phyloP scores from a whole-genome alignment of 805 yeast genomes.

The Jamesozyma hellenica region DNA sequence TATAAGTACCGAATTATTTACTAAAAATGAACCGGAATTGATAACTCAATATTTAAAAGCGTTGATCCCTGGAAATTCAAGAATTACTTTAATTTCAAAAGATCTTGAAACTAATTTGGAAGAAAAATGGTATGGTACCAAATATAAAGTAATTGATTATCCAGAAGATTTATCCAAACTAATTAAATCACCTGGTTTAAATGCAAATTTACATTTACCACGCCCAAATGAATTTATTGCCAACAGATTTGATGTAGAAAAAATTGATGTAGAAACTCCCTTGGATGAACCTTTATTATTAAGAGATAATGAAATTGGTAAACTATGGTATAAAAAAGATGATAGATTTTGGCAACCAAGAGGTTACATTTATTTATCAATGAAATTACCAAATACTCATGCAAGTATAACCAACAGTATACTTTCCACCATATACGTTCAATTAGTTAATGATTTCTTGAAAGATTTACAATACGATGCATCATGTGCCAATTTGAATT shows the following conservation, averaged over 20 bases:
- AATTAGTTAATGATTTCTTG: slow-evolving; percentile 64
- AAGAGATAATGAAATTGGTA: slow-evolving; percentile 37
- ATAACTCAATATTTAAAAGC: slow-evolving; percentile 41
- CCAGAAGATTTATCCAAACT: slow-evolving; percentile 30
- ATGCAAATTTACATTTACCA: slow-evolving; percentile 48
- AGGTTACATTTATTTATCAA: slow-evolving; percentile 54
- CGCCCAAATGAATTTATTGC: slow-evolving; percentile 74
- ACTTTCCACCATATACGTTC: slow-evolving; percentile 52
- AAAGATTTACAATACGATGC: slow-evolving; percentile 73
- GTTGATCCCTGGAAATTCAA: slow-evolving; percentile 50
- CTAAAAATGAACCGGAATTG: slow-evolving; percentile 47
- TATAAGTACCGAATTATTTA: slow-evolving; percentile 46
- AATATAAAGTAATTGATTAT: slow-evolving; percentile 45
- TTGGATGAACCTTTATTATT: slow-evolving; percentile 53
- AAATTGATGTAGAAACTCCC: slow-evolving; percentile 28
- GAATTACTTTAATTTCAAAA: slow-evolving; percentile 45
- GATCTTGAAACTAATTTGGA: slow-evolving; percentile 39
- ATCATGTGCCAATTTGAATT: slow-evolving; percentile 63
- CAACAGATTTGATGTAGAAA: slow-evolving; percentile 56
- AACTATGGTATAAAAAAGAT: slow-evolving; percentile 83
- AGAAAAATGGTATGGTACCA: slow-evolving; percentile 91
- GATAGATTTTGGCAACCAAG: slow-evolving; percentile 85
- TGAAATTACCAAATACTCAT: slow-evolving; percentile 56
- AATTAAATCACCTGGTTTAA: slow-evolving; percentile 27
- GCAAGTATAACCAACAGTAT: slow-evolving; percentile 50